phyloP scores from a whole-genome alignment of 2,329 filamentous ascomycete genomes.

The Geosmithia putterillii region DNA sequence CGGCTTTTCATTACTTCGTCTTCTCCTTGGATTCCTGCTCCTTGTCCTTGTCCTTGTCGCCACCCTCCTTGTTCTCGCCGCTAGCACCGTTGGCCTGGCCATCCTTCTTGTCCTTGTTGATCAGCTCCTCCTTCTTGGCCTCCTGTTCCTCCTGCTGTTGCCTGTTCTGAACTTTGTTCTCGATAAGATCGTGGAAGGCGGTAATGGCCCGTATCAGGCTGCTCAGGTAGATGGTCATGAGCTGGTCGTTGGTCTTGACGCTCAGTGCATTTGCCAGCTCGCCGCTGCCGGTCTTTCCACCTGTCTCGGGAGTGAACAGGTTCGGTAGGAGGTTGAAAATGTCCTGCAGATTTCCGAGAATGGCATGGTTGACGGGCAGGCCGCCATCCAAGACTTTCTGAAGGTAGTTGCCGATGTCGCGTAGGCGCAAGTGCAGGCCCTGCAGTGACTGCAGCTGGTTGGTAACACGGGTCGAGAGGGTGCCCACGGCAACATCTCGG shows the following conservation, averaged over 20 bases:
- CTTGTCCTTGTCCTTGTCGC: conserved; percentile 42
- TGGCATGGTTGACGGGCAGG: conserved; percentile 91
- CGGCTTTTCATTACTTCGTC: conserved; percentile 21
- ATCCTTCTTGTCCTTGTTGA: conserved; percentile 48
- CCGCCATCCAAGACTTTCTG: conserved; percentile 91
- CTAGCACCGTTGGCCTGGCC: conserved; percentile 23
- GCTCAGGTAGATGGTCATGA: conserved; percentile 96
- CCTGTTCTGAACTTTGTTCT: conserved; percentile 99
- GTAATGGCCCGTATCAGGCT: conserved; percentile 96
- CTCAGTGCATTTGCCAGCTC: conserved; percentile 95
- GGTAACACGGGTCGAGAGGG: conserved; percentile 89
- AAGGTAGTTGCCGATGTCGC: conserved; percentile 90
- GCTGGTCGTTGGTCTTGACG: conserved; percentile 97
- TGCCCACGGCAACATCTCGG: conserved; percentile 93
- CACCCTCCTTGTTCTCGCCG: conserved; percentile 34
- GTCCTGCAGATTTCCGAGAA: conserved; percentile 96
- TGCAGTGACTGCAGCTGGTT: conserved; percentile 96
- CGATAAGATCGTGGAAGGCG: conserved; percentile 96
- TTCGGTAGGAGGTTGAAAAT: conserved; percentile 98
- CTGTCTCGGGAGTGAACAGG: conserved; percentile 69
- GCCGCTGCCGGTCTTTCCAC: conserved; percentile 54
- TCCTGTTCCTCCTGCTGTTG: conserved; percentile 96
- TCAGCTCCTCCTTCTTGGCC: conserved; percentile 61
- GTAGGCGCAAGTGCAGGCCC: conserved; percentile 84
- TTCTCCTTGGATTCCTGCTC: conserved; percentile 40